Evolutionary conservation across 306 rosid species (phyloP), one percentile per base, ranked within the genome.

Genomic region (Cucurbita moschata): DNA sequence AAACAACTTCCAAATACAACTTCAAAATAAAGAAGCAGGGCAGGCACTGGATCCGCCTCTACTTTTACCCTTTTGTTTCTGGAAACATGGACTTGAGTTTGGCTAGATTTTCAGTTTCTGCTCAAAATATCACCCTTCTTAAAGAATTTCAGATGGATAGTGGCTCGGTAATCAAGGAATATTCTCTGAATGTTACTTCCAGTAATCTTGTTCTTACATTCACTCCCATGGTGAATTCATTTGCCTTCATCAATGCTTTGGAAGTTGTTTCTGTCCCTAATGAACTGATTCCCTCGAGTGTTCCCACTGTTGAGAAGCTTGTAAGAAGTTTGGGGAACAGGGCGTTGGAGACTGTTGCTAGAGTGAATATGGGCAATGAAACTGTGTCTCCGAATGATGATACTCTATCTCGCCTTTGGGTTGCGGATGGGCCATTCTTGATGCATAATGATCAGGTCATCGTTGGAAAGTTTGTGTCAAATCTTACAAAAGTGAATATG

Each of bases 361-460:
- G 96, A 76, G 86, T 89, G 81, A 84, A 87, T 73, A 89, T 89
- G 96, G 96, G 96, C 5, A 84, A 82, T 72, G 61, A 35, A 71
- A 11, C 75, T 5, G 88, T 84, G 11, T 62, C 52, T 30, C 85
- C 90, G 3, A 72, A 72, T 18, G 67, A 81, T 66, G 96, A 89
- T 77, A 74, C 82, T 66, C 79, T 82, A 61, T 71, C 83, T 68
- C 85, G 96, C 54, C 77, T 47, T n/a, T 89, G 96, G 96, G 74
- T 76, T 60, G 65, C 90, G 0, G 96, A 89, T 81, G 82, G 14
- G 49, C 37, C 43, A 5, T 85, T 53, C 72, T 54, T 89, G 68
- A 21, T 10, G 7, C 61, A 82, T 71, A 55, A 5, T 11, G 21
- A 58, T 59, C 75, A 47, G 42, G 84, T 16, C 26, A 18, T 69